Percentiles rank a stretch among this genome's conserved stretches.
Conservation (phyloP, 1,139 yeast species). For the Hyphopichia fennica region DNA sequence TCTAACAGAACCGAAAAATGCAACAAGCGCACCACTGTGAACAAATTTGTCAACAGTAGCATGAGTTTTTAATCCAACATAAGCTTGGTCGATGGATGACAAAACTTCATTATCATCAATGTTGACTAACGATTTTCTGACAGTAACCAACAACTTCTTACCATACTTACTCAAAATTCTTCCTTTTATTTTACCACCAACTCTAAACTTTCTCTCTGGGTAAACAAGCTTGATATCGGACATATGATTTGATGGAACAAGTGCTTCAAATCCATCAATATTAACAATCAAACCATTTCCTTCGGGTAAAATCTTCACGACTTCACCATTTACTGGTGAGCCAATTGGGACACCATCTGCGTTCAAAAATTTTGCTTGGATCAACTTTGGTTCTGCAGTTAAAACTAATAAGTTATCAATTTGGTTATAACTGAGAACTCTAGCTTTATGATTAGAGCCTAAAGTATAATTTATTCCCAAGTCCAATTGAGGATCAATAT, state of each 20-base stretch:
- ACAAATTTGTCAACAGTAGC: conserved; percentile 77
- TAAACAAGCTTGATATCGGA: conserved; percentile 81
- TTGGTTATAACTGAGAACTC: conserved; percentile 69
- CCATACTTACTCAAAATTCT: conserved; percentile 52
- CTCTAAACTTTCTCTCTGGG: conserved; percentile 90
- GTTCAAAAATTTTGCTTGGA: conserved; percentile 65
- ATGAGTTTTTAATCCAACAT: conserved; percentile 60
- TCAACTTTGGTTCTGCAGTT: conserved; percentile 64
- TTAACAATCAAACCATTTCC: conserved; percentile 65
- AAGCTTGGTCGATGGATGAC: conserved; percentile 51
- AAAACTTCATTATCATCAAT: conserved; percentile 60
- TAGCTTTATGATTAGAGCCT: conserved; percentile 72
- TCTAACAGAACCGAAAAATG: conserved; percentile 74
- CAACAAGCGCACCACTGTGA: conserved; percentile 77
- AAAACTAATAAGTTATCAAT: conserved; percentile 68
- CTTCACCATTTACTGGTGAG: conserved; percentile 57
- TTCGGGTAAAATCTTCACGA: conserved; percentile 64
- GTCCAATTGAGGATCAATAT: conserved; percentile 54
- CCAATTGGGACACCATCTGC: conserved; percentile 78
- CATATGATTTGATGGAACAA: conserved; percentile 74
- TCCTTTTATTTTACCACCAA: conserved; percentile 77
- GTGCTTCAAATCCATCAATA: conserved; percentile 67
- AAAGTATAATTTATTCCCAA: conserved; percentile 52
- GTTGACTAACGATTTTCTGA: conserved; percentile 81
- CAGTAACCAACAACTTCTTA: conserved; percentile 56